phyloP scores from a whole-genome alignment of 2,329 filamentous ascomycete genomes.

The Venturia effusa region DNA sequence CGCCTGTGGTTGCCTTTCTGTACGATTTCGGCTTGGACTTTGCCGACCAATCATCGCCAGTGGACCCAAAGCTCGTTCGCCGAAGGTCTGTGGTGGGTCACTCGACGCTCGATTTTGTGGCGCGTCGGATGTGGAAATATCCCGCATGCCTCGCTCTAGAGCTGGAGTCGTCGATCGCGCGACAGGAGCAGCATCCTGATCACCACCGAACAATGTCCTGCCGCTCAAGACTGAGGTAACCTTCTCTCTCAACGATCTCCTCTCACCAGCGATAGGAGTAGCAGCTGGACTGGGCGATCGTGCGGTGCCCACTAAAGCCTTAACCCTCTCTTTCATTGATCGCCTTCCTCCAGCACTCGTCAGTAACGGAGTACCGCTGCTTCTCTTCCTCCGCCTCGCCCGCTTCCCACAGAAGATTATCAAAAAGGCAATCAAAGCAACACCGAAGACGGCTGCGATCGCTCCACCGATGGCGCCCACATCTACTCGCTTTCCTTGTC shows the following conservation, averaged over 20 bases:
- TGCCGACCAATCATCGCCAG: not conserved
- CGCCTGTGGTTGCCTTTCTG: not conserved
- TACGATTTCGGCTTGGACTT: not conserved
- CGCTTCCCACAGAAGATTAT: slow-evolving; percentile 3
- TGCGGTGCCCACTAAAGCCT: not conserved
- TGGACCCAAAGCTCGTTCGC: not conserved
- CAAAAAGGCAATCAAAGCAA: not conserved
- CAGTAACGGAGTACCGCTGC: not conserved
- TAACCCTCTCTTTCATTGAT: slow-evolving; percentile 5
- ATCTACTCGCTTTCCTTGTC: not conserved
- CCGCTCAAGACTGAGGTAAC: not conserved
- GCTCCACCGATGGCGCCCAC: slow-evolving; percentile 5
- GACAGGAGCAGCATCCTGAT: not conserved
- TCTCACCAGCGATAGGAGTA: not conserved
- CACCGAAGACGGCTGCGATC: not conserved
- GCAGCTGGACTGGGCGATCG: not conserved
- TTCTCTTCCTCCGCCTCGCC: slow-evolving; percentile 7
- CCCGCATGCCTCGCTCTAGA: slow-evolving; percentile 7
- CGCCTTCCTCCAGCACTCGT: not conserved
- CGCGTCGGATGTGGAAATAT: not conserved
- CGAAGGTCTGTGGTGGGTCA: not conserved
- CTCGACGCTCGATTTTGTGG: slow-evolving; percentile 2
- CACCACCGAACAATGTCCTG: not conserved
- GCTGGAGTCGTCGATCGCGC: not conserved
- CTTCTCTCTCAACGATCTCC: not conserved